Evolutionary conservation across 192 early-diverging fungal genomes (phyloP).

Genomic region (Coemansia umbellata): DNA sequence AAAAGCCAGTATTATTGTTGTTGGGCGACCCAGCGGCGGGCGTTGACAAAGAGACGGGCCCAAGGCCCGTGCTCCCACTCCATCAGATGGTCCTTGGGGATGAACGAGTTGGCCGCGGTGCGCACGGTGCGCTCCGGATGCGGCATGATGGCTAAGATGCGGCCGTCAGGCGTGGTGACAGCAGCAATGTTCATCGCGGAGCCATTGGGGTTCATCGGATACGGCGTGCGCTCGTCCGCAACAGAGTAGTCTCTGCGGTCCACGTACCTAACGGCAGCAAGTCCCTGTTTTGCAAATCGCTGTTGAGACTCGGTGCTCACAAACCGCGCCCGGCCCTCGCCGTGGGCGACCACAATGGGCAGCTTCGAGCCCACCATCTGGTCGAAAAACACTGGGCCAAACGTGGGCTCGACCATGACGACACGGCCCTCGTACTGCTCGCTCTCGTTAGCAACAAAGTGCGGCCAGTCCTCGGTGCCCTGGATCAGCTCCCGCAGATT

Average conservation of each 20-base stretch:
- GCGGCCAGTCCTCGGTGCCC: conserved; percentile 80
- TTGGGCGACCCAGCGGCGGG: conserved; percentile 73
- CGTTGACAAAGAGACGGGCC: conserved; percentile 92
- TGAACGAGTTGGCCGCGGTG: conserved; percentile 86
- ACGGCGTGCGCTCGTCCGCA: conserved; percentile 69
- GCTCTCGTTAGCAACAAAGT: conserved; percentile 86
- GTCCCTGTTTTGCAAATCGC: conserved; percentile 46
- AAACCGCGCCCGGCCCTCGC: conserved; percentile 93
- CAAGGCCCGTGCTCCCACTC: conserved; percentile 68
- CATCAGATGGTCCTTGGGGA: conserved; percentile 43
- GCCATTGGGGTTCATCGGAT: conserved; percentile 99
- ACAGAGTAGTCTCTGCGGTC: conserved; percentile 61
- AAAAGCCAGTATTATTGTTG: background rate
- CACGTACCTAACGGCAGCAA: conserved; percentile 74
- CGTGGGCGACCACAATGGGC: conserved; percentile 96
- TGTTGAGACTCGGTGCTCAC: conserved; percentile 34
- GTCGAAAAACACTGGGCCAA: conserved; percentile 70
- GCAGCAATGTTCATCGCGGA: conserved; percentile 83
- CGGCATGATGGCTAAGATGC: conserved; percentile 95
- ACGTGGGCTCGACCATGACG: conserved; percentile 57
- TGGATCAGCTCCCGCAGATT: conserved; percentile 84
- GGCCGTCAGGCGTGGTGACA: conserved; percentile 76
- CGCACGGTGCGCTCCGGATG: conserved; percentile 94
- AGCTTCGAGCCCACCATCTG: conserved; percentile 88
- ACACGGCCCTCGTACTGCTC: conserved; percentile 96